Base-by-base conservation (phyloP, 495 filamentous ascomycete genomes). In the Trichocladium antarcticum region DNA sequence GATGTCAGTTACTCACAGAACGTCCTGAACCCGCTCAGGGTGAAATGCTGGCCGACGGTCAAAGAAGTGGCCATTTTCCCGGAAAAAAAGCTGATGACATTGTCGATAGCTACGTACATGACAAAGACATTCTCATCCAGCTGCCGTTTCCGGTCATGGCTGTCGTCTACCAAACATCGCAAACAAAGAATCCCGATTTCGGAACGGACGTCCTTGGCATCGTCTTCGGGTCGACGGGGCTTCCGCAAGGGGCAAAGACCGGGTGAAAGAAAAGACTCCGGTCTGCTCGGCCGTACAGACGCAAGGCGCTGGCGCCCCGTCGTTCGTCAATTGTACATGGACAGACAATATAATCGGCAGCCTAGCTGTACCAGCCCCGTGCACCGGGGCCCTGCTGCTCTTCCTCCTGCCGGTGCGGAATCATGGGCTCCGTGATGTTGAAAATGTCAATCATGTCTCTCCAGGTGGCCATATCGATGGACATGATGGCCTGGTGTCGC, bases 381-480 rank as follows among this genome's bases (percentile, higher is more conserved):
- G 73, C 70, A 1, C 76, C 76, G 6, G 83, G 72, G 6, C 74
- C 67, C 42, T 70, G 63, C 21, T 69, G 58, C 14, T 69, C 70
- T 38, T 82, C 73, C 47, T 83, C 76, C 45, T 77, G 63, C n/a
- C 92, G 76, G 57, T 90, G 82, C n/a, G 82, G 80, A 27, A 98
- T 97, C 57, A 96, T 81, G 11, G 80, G 73, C 44, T 88, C 69
- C 9, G 73, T 74, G 56, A 96, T 88, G 22, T 81, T 67, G 55
- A 87, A 95, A 0, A 71, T 73, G 3, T 83, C 65, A 29, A 90
- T 80, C 24, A 93, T 65, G 5, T 87, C 75, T 47, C 77, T 62
- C 92, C 92, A 98, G 0, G 75, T 84, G 1, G 76, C 75, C 70
- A 84, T 89, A 57, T 95, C 87, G 34, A 98, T 73, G 31, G 81